Percentiles rank a stretch among this genome's conserved stretches.
phyloP scores from a whole-genome alignment of 2,329 filamentous ascomycete genomes.

The Zalaria sp. region DNA sequence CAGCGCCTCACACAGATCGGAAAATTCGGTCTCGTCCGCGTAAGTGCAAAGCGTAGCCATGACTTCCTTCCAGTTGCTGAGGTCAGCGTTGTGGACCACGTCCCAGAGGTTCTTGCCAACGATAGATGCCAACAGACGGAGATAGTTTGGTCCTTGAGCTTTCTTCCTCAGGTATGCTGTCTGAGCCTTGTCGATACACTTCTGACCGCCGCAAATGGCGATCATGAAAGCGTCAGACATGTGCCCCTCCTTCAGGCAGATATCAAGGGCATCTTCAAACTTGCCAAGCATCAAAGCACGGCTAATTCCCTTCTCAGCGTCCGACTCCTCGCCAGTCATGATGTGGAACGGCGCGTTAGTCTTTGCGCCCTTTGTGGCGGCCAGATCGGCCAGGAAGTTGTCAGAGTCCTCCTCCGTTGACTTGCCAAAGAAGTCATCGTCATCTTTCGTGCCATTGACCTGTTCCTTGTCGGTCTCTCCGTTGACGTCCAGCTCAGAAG shows the following conservation, averaged over 20 bases:
- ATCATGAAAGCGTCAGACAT: constrained; percentile 97
- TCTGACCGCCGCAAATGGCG: constrained; percentile 88
- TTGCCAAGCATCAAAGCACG: constrained; percentile 77
- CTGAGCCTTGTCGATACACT: constrained; percentile 88
- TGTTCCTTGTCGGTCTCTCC: constrained; percentile 38
- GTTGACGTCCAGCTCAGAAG: constrained; percentile 25
- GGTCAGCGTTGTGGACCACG: constrained; percentile 87
- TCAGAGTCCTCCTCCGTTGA: constrained; percentile 54
- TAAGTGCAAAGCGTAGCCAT: constrained; percentile 96
- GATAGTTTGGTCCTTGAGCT: constrained; percentile 72
- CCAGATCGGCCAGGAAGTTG: constrained; percentile 72
- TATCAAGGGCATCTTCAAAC: constrained; percentile 77
- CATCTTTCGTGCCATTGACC: constrained; percentile 14
- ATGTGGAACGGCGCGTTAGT: constrained; percentile 91
- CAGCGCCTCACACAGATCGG: constrained; percentile 86
- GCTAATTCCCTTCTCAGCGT: constrained; percentile 76
- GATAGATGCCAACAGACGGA: constrained; percentile 79
- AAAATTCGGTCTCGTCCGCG: constrained; percentile 79
- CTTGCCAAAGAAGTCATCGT: constrained; percentile 59
- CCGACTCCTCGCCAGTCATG: constrained; percentile 68
- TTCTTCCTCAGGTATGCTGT: constrained; percentile 78
- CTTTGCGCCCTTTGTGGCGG: constrained; percentile 80
- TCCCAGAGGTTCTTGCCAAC: constrained; percentile 97
- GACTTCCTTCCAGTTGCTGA: constrained; percentile 90
- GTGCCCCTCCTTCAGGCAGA: constrained; percentile 67